phyloP scores from a whole-genome alignment of 371 early-diverging fungal genomes.

The Massospora cicadina region DNA sequence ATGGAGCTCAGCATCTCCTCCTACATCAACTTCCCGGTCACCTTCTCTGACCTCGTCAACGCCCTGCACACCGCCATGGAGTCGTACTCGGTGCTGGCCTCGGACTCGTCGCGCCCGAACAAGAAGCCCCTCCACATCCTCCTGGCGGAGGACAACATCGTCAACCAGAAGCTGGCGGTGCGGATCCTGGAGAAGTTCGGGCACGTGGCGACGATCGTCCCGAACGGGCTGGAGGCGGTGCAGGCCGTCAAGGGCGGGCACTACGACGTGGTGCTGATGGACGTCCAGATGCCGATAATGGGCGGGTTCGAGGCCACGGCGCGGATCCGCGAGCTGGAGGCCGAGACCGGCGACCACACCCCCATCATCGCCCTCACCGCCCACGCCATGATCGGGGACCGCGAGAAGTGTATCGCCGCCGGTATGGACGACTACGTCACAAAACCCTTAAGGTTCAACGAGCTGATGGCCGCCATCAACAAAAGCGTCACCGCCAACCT shows the following conservation, averaged over 20 bases:
- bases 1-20: constrained; percentile 43
- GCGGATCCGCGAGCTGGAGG: constrained; percentile 43
- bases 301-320: constrained; percentile 61
- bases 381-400: constrained; percentile 65
- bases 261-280: constrained; percentile 62
- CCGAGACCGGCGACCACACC: constrained; percentile 25
- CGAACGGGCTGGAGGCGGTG: constrained; percentile 55
- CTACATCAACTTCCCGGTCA: constrained; percentile 35
- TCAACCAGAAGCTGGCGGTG: constrained; percentile 62
- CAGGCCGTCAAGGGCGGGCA: constrained; percentile 34
- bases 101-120: constrained; percentile 22
- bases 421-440: constrained; percentile 70
- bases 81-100: constrained; percentile 32
- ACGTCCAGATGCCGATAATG: constrained; percentile 61
- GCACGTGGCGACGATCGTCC: constrained; percentile 45
- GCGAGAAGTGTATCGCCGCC: constrained; percentile 48
- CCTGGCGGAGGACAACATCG: constrained; percentile 63
- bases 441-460: constrained; percentile 41
- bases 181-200: constrained; percentile 55
- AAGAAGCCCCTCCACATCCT: constrained; percentile 35
- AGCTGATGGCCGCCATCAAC: constrained; percentile 37
- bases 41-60: constrained; percentile 36
- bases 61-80: constrained; percentile 49
- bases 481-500: constrained; percentile 19
- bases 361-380: constrained; percentile 66